These are phyloP conservation scores for Nakazawaea siamensis DNA, from an alignment of 805 yeast species.

Conservation along the genomic window DNA sequence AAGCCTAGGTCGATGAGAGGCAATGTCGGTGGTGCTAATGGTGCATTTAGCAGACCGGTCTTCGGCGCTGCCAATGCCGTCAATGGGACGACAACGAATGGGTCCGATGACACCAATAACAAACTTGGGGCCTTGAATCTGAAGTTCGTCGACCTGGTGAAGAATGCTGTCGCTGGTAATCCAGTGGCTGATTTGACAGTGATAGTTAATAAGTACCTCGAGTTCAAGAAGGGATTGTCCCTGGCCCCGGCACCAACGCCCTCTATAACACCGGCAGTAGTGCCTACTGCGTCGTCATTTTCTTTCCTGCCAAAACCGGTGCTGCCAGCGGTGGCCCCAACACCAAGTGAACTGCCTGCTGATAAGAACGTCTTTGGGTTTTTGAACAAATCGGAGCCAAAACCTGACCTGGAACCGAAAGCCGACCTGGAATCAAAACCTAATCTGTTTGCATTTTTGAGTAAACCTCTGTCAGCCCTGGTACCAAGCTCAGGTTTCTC, in stretches of 20 bases:
- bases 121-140: constrained; percentile 61
- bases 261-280: not conserved
- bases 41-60: not conserved
- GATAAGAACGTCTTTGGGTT: no score
- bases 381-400: no score
- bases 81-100: no score
- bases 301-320: no score
- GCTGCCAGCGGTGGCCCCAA: no score
- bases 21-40: not conserved
- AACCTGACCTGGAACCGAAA: no score
- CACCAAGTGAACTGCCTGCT: no score
- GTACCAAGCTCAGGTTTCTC: constrained; percentile 1
- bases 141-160: constrained; percentile 44
- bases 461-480: not conserved
- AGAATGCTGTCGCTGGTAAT: constrained; percentile 29
- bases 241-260: not conserved
- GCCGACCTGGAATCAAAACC: no score
- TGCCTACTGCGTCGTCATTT: not conserved
- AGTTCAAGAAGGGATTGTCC: constrained; percentile 35
- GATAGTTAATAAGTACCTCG: constrained; percentile 48
- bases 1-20: constrained; percentile 10
- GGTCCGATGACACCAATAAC: constrained; percentile 27
- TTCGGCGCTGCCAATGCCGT: no score
- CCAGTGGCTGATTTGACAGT: constrained; percentile 49
- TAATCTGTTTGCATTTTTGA: constrained; percentile 2